These are phyloP conservation scores for Leishmania guyanensis DNA, from an alignment of 208 protist genomes.

Conservation along the genomic window DNA sequence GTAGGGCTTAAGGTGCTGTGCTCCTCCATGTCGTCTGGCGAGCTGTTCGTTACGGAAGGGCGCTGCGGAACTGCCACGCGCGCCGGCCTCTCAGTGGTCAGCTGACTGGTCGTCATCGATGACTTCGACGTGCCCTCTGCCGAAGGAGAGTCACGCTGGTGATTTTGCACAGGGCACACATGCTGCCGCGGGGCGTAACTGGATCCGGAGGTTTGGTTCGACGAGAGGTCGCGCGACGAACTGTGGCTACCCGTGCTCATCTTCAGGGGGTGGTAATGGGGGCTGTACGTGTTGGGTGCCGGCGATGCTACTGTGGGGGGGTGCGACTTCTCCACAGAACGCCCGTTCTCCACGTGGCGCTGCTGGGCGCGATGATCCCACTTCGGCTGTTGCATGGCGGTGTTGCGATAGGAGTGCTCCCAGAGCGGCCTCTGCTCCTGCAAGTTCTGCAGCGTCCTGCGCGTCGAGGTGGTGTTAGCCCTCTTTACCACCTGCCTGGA, in stretches of 20 bases:
- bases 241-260: constrained; percentile 3
- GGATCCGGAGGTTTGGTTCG: background rate
- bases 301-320: constrained; percentile 3
- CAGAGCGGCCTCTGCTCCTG: constrained; percentile 32
- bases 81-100: background rate
- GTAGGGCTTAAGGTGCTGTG: constrained; percentile 16
- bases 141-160: background rate
- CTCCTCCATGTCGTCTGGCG: background rate
- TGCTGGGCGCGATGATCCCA: constrained; percentile 25
- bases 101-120: background rate
- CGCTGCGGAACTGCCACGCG: background rate
- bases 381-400: constrained; percentile 30
- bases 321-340: constrained; percentile 2
- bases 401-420: constrained; percentile 45
- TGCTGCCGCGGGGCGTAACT: constrained; percentile 18
- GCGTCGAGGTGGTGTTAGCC: background rate
- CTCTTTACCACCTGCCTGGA: background rate
- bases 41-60: background rate
- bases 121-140: background rate
- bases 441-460: background rate
- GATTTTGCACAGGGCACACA: constrained; percentile 3
- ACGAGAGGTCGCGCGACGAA: constrained; percentile 7
- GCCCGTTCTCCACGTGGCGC: constrained; percentile 14
- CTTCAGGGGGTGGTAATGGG: constrained; percentile 19
- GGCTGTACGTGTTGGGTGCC: constrained; percentile 13